A percentile compares a stretch with the other conserved stretches of the same genome.
phyloP scores from a whole-genome alignment of 2,329 filamentous ascomycete species.

The Claviceps pazoutovae region DNA sequence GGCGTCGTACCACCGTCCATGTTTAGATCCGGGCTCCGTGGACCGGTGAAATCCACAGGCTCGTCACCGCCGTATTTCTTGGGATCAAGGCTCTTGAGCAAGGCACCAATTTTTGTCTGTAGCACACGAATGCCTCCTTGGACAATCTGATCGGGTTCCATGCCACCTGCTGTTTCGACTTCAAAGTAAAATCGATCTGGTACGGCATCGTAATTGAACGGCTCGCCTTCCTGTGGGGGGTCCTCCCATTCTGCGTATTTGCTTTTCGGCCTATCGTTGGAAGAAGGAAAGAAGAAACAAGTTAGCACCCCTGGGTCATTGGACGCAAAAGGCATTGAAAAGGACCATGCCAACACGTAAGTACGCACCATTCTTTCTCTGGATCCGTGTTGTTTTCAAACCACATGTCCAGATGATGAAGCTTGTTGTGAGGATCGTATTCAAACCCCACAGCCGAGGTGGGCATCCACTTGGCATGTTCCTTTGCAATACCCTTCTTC shows the following conservation, averaged over 20 bases:
- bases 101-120: slow-evolving; percentile 75
- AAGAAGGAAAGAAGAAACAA: not conserved
- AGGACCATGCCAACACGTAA: too few species aligned
- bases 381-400: slow-evolving; percentile 65
- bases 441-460: slow-evolving; percentile 89
- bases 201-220: slow-evolving; percentile 81
- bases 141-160: slow-evolving; percentile 82
- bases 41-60: slow-evolving; percentile 47
- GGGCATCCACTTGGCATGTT: slow-evolving; percentile 96
- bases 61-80: slow-evolving; percentile 39
- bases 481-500: slow-evolving; percentile 97
- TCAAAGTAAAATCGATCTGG: slow-evolving; percentile 85
- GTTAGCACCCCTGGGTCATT: not conserved
- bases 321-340: not conserved
- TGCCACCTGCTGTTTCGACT: slow-evolving; percentile 74
- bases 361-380: slow-evolving; percentile 64
- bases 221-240: slow-evolving; percentile 64
- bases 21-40: slow-evolving; percentile 50
- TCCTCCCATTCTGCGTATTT: slow-evolving; percentile 72
- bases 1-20: slow-evolving; percentile 42
- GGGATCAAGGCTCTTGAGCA: slow-evolving; percentile 47
- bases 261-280: slow-evolving; percentile 53
- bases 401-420: slow-evolving; percentile 87
- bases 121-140: slow-evolving; percentile 77
- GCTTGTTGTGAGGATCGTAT: slow-evolving; percentile 94